Percentiles rank a stretch among this genome's conserved stretches.
phyloP scores from a whole-genome alignment of 768 basidiomycete genomes.

The Kwoniella botswanensis region DNA sequence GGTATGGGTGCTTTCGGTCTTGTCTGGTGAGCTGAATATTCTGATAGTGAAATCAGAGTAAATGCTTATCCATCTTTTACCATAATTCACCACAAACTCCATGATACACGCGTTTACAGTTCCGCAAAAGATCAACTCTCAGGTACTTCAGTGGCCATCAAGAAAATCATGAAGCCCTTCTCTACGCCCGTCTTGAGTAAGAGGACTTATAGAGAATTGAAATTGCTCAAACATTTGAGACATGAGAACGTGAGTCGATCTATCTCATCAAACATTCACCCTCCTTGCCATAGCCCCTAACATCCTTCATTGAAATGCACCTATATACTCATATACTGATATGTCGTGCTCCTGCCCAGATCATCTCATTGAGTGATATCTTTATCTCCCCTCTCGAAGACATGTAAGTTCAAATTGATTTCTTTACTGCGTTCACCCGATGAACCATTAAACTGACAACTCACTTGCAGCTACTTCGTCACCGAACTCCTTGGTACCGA shows the following conservation, averaged over 20 bases:
- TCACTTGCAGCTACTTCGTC: conserved; percentile 82
- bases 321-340: too few species aligned
- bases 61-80: too few species aligned
- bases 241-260: conserved; percentile 83
- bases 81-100: not conserved
- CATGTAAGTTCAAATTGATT: conserved; percentile 66
- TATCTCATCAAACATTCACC: too few species aligned
- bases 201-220: conserved; percentile 95
- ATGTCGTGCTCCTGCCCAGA: conserved; percentile 62
- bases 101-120: conserved; percentile 60
- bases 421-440: not conserved
- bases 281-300: too few species aligned
- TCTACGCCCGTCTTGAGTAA: conserved; percentile 94
- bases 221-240: conserved; percentile 96
- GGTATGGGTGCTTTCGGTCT: conserved; percentile 99
- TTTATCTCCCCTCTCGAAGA: conserved; percentile 99
- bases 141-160: conserved; percentile 92
- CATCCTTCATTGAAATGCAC: too few species aligned
- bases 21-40: conserved; percentile 73
- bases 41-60: not conserved
- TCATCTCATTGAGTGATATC: conserved; percentile 97
- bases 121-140: conserved; percentile 95
- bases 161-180: conserved; percentile 99
- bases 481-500: conserved; percentile 98
- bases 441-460: not conserved